Evolutionary conservation across 352 stramenopile species (phyloP), one percentile per base, ranked within the genome.

Genomic region (Globisporangium heterothallicum): DNA sequence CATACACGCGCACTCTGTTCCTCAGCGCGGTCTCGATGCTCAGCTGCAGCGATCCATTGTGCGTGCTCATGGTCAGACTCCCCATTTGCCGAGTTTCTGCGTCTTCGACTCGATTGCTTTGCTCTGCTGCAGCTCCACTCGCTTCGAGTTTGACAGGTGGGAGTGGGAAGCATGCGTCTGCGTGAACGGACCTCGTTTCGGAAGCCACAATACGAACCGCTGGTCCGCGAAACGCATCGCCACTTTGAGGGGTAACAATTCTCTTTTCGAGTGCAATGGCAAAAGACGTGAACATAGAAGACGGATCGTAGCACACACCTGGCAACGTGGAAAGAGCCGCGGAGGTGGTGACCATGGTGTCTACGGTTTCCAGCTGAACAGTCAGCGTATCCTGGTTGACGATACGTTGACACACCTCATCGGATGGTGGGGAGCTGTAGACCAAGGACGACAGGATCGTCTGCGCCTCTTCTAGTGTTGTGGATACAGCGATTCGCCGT

Each of bases 391-490:
- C 30, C 1, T 36, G 30, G 18, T 6, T n/a, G 0, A 18, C 26
- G 5, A 29, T 22, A 13, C 38, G 29, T 6, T 45, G n/a, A 0
- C 19, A 12, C 21, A 45, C 49, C 9, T 36, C 21, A 4, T 43
- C 38, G 19, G 36, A 30, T 9, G 38, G 4, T 3, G 47, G 36
- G 9, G 32, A 57, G 42, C 32, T 32, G 25, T 75, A 72, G 18
- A 62, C 27, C 25, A 75, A 58, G 6, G 60, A 63, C 19, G 57
- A 49, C 2, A 72, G 56, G 12, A 71, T 61, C 16, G 44, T 50
- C 41, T 66, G 60, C 22, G 60, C 63, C 32, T 72, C 66, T 8
- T 43, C 22, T 9, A 52, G 43, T 4, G 66, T 72, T 27, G 66
- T 68, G 16, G 59, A 30, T 14, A 42, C 56, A 14, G 42, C 36